phyloP scores from a whole-genome alignment of 2,329 filamentous ascomycete species.

The Aspergillus sp. region DNA sequence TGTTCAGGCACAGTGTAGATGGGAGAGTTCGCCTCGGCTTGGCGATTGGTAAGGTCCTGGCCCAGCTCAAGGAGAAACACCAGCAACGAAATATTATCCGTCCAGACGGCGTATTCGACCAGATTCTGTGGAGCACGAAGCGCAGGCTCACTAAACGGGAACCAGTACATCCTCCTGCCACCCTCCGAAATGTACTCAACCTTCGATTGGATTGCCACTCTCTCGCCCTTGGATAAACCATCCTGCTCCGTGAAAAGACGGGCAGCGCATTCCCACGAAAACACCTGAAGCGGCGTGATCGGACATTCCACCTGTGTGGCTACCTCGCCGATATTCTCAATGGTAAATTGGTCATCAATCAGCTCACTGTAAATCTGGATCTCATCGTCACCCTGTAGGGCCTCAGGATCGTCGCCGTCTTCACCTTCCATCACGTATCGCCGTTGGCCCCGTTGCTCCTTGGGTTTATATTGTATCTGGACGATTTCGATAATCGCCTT shows the following conservation, averaged over 20 bases:
- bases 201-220: background rate
- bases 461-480: constrained; percentile 57
- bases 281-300: constrained; percentile 46
- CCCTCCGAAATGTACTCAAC: too few species aligned
- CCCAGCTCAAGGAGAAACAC: constrained; percentile 51
- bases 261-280: constrained; percentile 37
- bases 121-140: constrained; percentile 9
- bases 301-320: constrained; percentile 60
- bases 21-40: constrained; percentile 4
- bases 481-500: constrained; percentile 61
- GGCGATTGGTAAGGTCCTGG: constrained; percentile 9
- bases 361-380: constrained; percentile 41
- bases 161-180: too few species aligned
- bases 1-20: constrained; percentile 10
- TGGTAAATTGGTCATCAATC: constrained; percentile 61
- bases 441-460: constrained; percentile 42
- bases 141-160: too few species aligned
- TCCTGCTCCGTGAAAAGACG: constrained; percentile 10
- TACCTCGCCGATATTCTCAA: constrained; percentile 66
- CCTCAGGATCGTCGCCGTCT: constrained; percentile 10
- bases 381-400: constrained; percentile 11
- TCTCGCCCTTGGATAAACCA: background rate
- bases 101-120: constrained; percentile 42
- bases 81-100: constrained; percentile 49
- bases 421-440: constrained; percentile 28